Evolutionary conservation across 805 yeast genomes (phyloP).

Genomic region (Myxozyma nipponensis): DNA sequence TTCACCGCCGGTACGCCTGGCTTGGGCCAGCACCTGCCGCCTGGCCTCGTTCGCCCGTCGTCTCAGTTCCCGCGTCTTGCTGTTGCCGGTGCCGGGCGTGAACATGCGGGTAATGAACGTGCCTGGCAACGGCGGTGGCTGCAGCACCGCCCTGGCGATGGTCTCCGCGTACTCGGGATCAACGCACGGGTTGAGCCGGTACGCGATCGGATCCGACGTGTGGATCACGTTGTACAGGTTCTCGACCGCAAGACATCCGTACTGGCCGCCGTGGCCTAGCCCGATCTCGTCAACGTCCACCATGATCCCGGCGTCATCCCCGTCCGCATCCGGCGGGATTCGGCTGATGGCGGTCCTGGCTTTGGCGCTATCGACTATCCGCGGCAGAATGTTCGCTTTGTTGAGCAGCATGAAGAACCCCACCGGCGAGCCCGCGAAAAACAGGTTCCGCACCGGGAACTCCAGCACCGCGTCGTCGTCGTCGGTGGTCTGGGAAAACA

Average conservation of each 20-base stretch:
- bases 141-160: conserved; percentile 33
- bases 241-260: conserved; percentile 57
- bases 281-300: conserved; percentile 50
- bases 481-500: conserved; percentile 11
- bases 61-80: not conserved
- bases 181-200: conserved; percentile 79
- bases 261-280: conserved; percentile 46
- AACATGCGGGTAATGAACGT: conserved; percentile 8
- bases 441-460: conserved; percentile 71
- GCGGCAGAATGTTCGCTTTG: conserved; percentile 32
- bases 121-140: conserved; percentile 25
- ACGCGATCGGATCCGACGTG: conserved; percentile 89
- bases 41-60: conserved; percentile 3
- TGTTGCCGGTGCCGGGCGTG: not conserved
- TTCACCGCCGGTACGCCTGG: conserved; percentile 1
- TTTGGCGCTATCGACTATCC: conserved; percentile 13
- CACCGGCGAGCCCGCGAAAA: conserved; percentile 81
- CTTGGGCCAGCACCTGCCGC: not conserved
- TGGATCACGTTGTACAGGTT: conserved; percentile 81
- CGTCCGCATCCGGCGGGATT: not conserved
- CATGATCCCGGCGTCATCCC: not conserved
- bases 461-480: conserved; percentile 41
- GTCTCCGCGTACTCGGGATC: conserved; percentile 37
- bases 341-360: not conserved
- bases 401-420: conserved; percentile 58